Base-by-base conservation (phyloP, 371 early-diverging fungal species). In the Rhizopus stolonifer region DNA sequence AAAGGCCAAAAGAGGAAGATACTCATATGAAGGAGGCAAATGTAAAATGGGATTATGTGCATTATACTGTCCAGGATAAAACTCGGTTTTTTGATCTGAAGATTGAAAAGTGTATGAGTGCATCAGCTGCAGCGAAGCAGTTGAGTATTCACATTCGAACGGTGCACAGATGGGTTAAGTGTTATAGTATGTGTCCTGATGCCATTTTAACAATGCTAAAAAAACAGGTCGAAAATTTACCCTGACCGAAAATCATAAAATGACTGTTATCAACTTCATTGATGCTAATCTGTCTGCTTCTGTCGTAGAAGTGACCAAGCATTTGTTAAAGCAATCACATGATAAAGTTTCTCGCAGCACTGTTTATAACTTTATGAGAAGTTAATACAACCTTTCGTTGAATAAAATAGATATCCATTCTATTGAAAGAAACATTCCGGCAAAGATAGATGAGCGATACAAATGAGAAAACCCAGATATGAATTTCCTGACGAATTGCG, bases 91-190 rank as follows among this genome's bases (percentile, higher is more conserved):
- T 54, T 24, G 22, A 34, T 39, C 54, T 46, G 39, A 46, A 54
- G 54, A 54, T 54, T 54, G 54, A 54, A 54, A 54, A 54, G 54
- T 46, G 54, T 38, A 54, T 54, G 38, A 46, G 25, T 54, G 31
- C n/a, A n/a, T n/a, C n/a, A n/a, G n/a, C n/a, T n/a, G n/a, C 34
- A 43, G 53, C 45, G 33, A 44, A 52, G 44, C 53, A 48, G 48
- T 49, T 56, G 49, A 42, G 88, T 74, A 61, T 49, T 56, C 49
- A 55, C 32, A 21, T 36, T 55, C 32, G 49, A 42, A 55, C 39
- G 13, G 26, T 48, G 10, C 39, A 48, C 18, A 44, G 36, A 54
- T 46, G 38, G 38, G 49, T 21, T 48, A 39, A 47, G 43, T 48
- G 38, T 26, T 55, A 48, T 42, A 48, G 24, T 19, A 22, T 42